Percentiles rank a stretch among this genome's conserved stretches.
Conservation (phyloP, 371 early-diverging fungal genomes). For the Mortierella sp. region DNA sequence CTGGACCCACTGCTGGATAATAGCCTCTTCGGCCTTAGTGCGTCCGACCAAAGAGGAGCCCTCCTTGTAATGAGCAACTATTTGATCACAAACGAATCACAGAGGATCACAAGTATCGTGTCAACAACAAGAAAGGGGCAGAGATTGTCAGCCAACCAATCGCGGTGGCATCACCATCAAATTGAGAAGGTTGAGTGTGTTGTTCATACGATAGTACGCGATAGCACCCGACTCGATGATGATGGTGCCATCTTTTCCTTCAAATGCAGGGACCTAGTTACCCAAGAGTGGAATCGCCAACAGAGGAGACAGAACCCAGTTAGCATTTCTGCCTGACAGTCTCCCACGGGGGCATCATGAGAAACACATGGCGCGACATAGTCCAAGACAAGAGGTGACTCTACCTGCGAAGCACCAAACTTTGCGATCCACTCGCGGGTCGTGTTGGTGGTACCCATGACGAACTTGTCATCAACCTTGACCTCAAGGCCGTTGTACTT, state of each 20-base stretch:
- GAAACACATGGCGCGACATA: no score
- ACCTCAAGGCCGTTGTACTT: constrained; percentile 27
- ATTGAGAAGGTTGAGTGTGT: not conserved
- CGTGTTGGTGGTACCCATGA: constrained; percentile 76
- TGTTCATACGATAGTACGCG: constrained; percentile 78
- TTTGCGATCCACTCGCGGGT: constrained; percentile 81
- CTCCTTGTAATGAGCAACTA: constrained; percentile 73
- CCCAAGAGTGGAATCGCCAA: no score
- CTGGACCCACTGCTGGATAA: constrained; percentile 81
- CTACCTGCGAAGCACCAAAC: constrained; percentile 68
- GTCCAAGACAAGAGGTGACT: not conserved
- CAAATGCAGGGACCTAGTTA: constrained; percentile 77
- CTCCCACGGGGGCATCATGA: no score
- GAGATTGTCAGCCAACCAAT: no score
- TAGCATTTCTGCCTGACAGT: no score
- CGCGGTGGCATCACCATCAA: no score
- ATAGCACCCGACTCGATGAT: constrained; percentile 85
- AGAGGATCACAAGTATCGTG: no score
- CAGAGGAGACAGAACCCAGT: no score
- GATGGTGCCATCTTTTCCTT: constrained; percentile 72
- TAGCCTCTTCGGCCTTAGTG: constrained; percentile 73
- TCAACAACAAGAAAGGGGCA: no score
- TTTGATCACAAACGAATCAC: not conserved
- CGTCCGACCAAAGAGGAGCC: constrained; percentile 69
- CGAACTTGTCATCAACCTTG: constrained; percentile 54